A percentile compares a stretch with the other conserved stretches of the same genome.
Conservation (phyloP, 1,284 basidiomycete species). For the Trametes polyzona region DNA sequence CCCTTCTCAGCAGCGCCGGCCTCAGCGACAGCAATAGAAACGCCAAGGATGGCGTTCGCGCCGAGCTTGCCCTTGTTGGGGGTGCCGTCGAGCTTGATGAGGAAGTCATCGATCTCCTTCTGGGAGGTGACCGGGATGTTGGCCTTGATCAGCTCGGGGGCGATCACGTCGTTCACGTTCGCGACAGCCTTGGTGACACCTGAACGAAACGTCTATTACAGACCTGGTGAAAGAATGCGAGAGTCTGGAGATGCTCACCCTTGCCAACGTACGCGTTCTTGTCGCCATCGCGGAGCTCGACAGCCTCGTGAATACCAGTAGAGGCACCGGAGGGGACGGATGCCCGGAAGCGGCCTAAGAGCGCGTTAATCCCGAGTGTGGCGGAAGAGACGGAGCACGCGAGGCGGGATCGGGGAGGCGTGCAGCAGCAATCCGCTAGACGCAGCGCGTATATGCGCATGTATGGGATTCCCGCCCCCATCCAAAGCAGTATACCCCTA, state of each 20-base stretch:
- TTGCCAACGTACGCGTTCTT: constrained; percentile 95
- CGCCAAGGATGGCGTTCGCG: constrained; percentile 99
- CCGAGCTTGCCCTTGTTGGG: constrained; percentile 99
- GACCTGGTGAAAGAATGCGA: background rate
- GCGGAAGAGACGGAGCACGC: background rate
- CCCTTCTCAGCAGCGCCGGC: constrained; percentile 95
- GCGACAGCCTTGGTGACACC: constrained; percentile 93
- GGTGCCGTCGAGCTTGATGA: constrained; percentile 98
- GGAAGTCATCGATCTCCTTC: constrained; percentile 97
- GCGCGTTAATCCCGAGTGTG: constrained; percentile 13
- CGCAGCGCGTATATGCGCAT: constrained; percentile 4
- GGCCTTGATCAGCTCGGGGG: constrained; percentile 87
- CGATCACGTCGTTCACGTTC: constrained; percentile 95
- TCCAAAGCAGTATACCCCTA: background rate
- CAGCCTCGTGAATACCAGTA: constrained; percentile 97
- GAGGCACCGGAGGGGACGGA: constrained; percentile 98
- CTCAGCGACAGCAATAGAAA: constrained; percentile 95
- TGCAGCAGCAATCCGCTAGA: constrained; percentile 3
- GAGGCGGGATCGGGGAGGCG: constrained; percentile 16
- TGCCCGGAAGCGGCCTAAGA: constrained; percentile 88
- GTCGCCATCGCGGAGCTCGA: constrained; percentile 98
- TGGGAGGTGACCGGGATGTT: constrained; percentile 89
- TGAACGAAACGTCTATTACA: constrained; percentile 34
- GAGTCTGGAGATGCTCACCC: constrained; percentile 57
- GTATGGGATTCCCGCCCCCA: background rate